phyloP scores from a whole-genome alignment of 352 stramenopile species.

The Phytophthora foliorum region DNA sequence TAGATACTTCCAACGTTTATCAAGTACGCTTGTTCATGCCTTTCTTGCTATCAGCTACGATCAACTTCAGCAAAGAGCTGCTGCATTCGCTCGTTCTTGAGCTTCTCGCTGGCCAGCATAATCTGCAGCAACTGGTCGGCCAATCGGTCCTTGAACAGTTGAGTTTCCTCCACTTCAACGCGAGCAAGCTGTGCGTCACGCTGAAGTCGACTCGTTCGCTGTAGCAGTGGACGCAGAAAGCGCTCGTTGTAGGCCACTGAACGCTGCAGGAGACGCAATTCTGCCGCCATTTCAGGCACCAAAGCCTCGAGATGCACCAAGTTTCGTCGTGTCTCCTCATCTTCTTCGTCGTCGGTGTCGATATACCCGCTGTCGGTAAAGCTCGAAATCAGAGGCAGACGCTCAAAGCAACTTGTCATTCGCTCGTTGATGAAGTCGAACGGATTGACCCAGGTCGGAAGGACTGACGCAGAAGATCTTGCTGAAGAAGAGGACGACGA shows the following conservation, averaged over 20 bases:
- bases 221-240: constrained; percentile 46
- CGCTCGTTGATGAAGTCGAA: constrained; percentile 74
- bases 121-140: constrained; percentile 84
- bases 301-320: constrained; percentile 73
- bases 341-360: constrained; percentile 55
- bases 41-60: constrained; percentile 9
- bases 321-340: constrained; percentile 58
- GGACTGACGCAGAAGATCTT: constrained; percentile 27
- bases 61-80: constrained; percentile 80
- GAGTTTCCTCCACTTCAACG: constrained; percentile 74
- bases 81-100: constrained; percentile 83
- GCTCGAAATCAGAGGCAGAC: constrained; percentile 41
- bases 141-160: constrained; percentile 80
- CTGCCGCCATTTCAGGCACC: constrained; percentile 60
- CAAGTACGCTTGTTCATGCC: constrained; percentile 9
- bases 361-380: constrained; percentile 31
- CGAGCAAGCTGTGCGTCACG: constrained; percentile 64
- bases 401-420: constrained; percentile 73
- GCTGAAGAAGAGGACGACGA: constrained; percentile 35
- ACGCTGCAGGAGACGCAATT: constrained; percentile 59
- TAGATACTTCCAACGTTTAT: constrained; percentile 48
- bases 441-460: constrained; percentile 46
- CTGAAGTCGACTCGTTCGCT: constrained; percentile 49
- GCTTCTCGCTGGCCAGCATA: constrained; percentile 65
- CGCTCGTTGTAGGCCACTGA: constrained; percentile 58